These are phyloP conservation scores for Komagataea norvegica DNA, from an alignment of 1,139 yeast genomes.

Conservation along the genomic window DNA sequence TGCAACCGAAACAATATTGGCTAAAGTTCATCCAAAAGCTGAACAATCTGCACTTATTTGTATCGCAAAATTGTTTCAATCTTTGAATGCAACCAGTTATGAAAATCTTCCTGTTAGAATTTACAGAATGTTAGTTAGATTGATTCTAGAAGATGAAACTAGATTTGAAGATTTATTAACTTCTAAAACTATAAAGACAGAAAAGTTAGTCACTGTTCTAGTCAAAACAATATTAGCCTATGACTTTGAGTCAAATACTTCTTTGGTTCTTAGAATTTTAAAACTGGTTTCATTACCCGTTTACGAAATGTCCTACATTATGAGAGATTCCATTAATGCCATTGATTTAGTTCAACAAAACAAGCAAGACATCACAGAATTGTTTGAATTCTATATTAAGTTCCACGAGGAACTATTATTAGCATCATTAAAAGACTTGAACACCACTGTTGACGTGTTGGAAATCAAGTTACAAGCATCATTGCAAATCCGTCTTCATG, in stretches of 20 bases:
- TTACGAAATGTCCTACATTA: constrained; percentile 34
- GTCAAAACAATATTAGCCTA: constrained; percentile 35
- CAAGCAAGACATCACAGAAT: constrained; percentile 35
- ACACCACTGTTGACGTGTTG: constrained; percentile 46
- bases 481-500: constrained; percentile 30
- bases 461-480: constrained; percentile 70
- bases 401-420: constrained; percentile 39
- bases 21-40: constrained; percentile 38
- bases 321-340: constrained; percentile 33
- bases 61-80: constrained; percentile 35
- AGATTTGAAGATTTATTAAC: constrained; percentile 23
- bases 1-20: constrained; percentile 62
- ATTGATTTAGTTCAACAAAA: constrained; percentile 32
- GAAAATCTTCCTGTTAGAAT: constrained; percentile 35
- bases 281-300: constrained; percentile 31
- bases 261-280: constrained; percentile 28
- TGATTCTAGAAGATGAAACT: constrained; percentile 23
- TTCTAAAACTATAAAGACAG: constrained; percentile 25
- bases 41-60: constrained; percentile 38
- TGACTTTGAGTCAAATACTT: constrained; percentile 32
- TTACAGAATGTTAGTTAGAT: constrained; percentile 30
- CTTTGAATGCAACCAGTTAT: constrained; percentile 35
- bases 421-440: constrained; percentile 35
- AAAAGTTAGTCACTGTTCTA: constrained; percentile 33
- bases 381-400: constrained; percentile 43